Percentiles rank a stretch among this genome's conserved stretches.
Evolutionary conservation across 2,329 filamentous ascomycete species (phyloP).

Genomic region (Bisporella sp.): DNA sequence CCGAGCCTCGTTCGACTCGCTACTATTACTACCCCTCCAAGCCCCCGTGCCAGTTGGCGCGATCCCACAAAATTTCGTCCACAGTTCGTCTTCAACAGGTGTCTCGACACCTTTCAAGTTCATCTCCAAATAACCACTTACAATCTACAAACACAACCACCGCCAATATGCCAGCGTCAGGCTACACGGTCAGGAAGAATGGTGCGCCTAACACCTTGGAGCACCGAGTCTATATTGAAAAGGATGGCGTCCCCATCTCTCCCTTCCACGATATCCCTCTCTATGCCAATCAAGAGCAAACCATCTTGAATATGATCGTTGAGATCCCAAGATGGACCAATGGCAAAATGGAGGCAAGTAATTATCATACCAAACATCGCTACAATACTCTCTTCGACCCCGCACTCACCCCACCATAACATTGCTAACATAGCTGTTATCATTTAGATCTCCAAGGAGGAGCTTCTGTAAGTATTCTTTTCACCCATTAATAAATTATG

Average conservation of each 20-base stretch:
- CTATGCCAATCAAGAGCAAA: conserved; percentile 94
- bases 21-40: conserved; percentile 1
- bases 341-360: conserved; percentile 92
- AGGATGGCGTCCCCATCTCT: conserved; percentile 89
- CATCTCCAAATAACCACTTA: conserved; percentile 16
- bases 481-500: conserved; percentile 49
- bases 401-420: conserved; percentile 11
- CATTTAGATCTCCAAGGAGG: conserved; percentile 91
- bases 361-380: conserved; percentile 1
- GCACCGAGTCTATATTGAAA: conserved; percentile 96
- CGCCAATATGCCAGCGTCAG: conserved; percentile 27
- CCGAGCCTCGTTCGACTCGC: no score
- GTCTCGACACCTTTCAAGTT: conserved; percentile 39
- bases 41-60: conserved; percentile 14
- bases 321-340: conserved; percentile 99
- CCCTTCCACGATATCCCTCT: conserved; percentile 98
- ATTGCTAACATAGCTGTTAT: conserved; percentile 6
- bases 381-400: conserved; percentile 5
- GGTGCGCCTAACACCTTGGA: conserved; percentile 88
- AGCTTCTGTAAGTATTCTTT: conserved; percentile 67
- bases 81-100: conserved; percentile 29
- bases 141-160: conserved; percentile 6
- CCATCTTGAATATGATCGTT: conserved; percentile 96
- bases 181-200: conserved; percentile 78
- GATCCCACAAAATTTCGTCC: conserved; percentile 18